A percentile compares a stretch with the other conserved stretches of the same genome.
These are phyloP conservation scores for Gymnopilus dilepis DNA, from an alignment of 768 basidiomycete species.

Conservation along the genomic window DNA sequence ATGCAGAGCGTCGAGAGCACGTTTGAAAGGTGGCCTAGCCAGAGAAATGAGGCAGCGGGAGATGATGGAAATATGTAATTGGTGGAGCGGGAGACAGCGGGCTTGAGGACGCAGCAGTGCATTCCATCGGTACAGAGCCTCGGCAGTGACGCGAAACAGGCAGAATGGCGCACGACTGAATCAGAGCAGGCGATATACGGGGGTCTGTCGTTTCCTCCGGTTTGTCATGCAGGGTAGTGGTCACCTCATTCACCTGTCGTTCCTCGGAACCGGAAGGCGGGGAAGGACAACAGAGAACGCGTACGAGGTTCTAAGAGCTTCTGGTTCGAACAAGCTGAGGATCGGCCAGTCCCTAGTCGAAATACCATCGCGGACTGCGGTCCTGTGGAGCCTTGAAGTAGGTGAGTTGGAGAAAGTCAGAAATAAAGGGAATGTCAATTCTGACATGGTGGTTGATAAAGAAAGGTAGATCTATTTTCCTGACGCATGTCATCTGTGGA, in stretches of 20 bases:
- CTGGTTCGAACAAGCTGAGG: no score
- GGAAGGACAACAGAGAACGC: not conserved
- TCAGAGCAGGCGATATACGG: not conserved
- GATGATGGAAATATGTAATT: not conserved
- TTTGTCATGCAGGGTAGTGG: not conserved
- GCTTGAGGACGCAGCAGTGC: not conserved
- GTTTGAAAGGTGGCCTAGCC: not conserved
- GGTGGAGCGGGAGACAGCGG: not conserved
- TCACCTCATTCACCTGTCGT: not conserved
- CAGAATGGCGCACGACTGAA: not conserved
- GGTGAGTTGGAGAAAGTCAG: not conserved
- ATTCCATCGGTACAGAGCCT: not conserved
- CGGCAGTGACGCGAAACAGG: not conserved
- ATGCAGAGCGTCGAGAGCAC: not conserved
- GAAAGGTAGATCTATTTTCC: not conserved
- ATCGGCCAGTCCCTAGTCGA: no score
- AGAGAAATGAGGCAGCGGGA: not conserved
- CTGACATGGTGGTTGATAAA: slow-evolving; percentile 8
- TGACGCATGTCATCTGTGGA: slow-evolving; percentile 3
- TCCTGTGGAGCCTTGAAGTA: not conserved
- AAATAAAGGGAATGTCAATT: slow-evolving; percentile 2
- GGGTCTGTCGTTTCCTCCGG: not conserved
- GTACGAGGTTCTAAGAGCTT: no score
- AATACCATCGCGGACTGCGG: not conserved
- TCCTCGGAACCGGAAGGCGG: not conserved